A percentile compares a stretch with the other conserved stretches of the same genome.
Conservation (phyloP, 148 eudicot genomes). For the Rhododendron simsii region DNA sequence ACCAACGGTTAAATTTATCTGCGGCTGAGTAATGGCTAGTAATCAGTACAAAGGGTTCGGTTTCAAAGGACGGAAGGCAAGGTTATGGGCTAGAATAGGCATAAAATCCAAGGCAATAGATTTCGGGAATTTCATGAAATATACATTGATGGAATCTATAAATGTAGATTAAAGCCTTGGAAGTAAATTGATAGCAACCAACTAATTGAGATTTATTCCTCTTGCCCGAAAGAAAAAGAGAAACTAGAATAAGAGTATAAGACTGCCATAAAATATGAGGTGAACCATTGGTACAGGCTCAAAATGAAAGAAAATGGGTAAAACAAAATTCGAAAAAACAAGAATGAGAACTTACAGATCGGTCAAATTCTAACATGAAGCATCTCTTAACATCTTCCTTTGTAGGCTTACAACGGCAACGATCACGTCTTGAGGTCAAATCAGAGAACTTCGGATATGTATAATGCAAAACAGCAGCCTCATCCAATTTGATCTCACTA, state of each 20-base stretch:
- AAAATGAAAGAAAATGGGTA: not conserved
- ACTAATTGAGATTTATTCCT: not conserved
- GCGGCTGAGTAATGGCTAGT: not conserved
- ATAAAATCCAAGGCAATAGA: not conserved
- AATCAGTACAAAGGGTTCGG: not conserved
- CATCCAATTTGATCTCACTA: constrained; percentile 83
- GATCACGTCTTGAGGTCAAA: constrained; percentile 89
- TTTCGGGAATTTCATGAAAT: not conserved
- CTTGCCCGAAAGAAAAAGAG: not conserved
- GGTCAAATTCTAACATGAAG: constrained; percentile 92
- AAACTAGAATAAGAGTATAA: not conserved
- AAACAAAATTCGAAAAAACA: not conserved
- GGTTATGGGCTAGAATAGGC: not conserved
- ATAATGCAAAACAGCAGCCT: constrained; percentile 86
- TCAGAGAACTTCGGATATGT: constrained; percentile 87
- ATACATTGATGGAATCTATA: not conserved
- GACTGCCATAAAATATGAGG: not conserved
- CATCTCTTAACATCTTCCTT: constrained; percentile 93
- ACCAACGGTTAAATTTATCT: not conserved
- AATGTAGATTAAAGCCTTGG: not conserved
- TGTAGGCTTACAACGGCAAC: constrained; percentile 96
- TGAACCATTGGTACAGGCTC: not conserved
- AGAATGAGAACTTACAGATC: constrained; percentile 54
- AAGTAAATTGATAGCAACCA: not conserved
- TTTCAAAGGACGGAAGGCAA: not conserved